Base-by-base conservation (phyloP, 106 monocot species). In the Phalaenopsis equestris region DNA sequence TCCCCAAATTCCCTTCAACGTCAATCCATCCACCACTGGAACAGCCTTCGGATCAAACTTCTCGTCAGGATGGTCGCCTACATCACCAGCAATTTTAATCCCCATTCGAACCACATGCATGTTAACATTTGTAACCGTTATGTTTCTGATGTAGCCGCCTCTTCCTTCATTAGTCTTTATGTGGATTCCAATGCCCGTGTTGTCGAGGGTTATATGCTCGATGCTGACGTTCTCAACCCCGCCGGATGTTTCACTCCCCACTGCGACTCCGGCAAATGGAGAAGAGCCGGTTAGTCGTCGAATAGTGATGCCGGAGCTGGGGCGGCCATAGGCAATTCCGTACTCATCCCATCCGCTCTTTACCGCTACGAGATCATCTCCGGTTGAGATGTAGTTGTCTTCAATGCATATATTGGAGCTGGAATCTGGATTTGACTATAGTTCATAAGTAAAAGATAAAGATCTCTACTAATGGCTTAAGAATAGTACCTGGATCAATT, bases 301-400 rank as follows among this genome's bases (percentile, higher is more conserved):
- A 43, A 87, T 47, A 37, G 87, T 84, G 36, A 87, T 87, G 78
- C 41, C 75, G 0, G 84, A 73, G 81, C 87, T 87, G 0, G 87
- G 78, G 12, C 83, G 80, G n/a, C 58, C 77, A 19, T 84, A 87
- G 23, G 87, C 49, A 9, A 87, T 87, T 16, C 87, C 87, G 52
- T 87, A 87, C 73, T 87, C 87, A 68, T 87, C 87, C 87, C 87
- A 87, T 7, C 87, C 87, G 16, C 84, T 87, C 78, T 87, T 87
- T 19, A 87, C 42, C 1, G 87, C 83, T 1, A 87, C 84, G 0
- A 84, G 41, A 68, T 87, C 87, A 57, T 87, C 87, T 49, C 87
- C 87, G 2, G 84, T 84, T 67, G 84, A 78, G 7, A 87, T 87
- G 81, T 64, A 84, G 83, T 77, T 78, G 55, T 87, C 87, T 46